Evolutionary conservation across 2,329 filamentous ascomycete genomes (phyloP).

Genomic region (Neurospora sp.): DNA sequence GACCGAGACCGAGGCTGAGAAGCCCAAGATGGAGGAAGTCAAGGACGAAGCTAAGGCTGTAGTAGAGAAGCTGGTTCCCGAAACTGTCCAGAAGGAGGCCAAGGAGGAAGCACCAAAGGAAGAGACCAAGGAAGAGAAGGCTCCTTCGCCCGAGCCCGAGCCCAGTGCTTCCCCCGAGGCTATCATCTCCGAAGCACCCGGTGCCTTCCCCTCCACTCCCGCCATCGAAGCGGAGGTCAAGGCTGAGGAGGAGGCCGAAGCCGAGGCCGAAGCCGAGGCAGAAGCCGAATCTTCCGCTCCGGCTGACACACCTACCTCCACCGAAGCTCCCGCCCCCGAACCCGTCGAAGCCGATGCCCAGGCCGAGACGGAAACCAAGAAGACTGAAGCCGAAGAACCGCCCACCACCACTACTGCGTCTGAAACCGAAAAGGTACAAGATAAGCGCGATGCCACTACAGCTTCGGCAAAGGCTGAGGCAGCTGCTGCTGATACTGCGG

Average conservation of each 20-base stretch:
- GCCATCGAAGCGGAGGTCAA: not conserved
- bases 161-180: not conserved
- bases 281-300: not conserved
- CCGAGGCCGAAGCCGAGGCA: not conserved
- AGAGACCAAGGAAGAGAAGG: not conserved
- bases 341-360: not conserved
- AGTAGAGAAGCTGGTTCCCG: not conserved
- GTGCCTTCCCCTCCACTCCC: not conserved
- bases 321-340: not conserved
- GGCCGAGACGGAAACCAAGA: not conserved
- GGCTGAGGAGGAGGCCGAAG: slow-evolving; percentile 3
- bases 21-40: slow-evolving; percentile 13
- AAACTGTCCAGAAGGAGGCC: slow-evolving; percentile 9
- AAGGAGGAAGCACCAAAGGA: not conserved
- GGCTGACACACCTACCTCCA: not conserved
- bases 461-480: not conserved
- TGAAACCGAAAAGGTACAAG: slow-evolving; percentile 2
- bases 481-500: not conserved
- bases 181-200: not conserved
- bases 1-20: slow-evolving; percentile 15
- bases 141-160: not conserved
- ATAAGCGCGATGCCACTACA: slow-evolving; percentile 5
- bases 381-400: not conserved
- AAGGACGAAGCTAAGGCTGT: slow-evolving; percentile 9
- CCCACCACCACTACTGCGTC: not conserved